Base-by-base conservation (phyloP, 805 yeast genomes). In the Barnettozyma populi region DNA sequence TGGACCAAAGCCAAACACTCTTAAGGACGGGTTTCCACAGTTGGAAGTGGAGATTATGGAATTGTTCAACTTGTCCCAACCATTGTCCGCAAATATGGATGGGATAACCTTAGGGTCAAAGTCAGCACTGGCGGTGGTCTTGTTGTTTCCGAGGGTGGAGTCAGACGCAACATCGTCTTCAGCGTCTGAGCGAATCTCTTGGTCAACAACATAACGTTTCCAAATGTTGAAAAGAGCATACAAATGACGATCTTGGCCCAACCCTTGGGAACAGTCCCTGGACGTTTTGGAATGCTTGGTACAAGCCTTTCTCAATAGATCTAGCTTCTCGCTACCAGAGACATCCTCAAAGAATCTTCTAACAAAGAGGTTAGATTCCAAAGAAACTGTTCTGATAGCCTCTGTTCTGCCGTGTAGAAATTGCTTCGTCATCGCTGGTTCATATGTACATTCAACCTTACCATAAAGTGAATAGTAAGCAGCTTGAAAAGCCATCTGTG, bases 371-470 rank as follows among this genome's bases (percentile, higher is more conserved):
- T 86, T 86, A 1, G 94, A 84, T 61, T 88, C 88, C 56, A 78
- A 73, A 7, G 92, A 81, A 5, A 90, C 97, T 0, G 95, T 78
- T 59, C 97, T 74, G 47, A 90, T 81, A 4, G 96, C 95, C 66
- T 90, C 97, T 1, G 97, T 90, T 64, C 97, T 77, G 10, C 97
- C 97, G 62, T 90, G 96, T 53, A 84, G 75, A 63, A 83, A 90
- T 50, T 72, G 72, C 65, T 90, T 90, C 4, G 97, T 90, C 97
- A 90, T 90, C 8, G 96, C 96, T 2, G 97, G 97, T 68, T 90
- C 97, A 64, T 90, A 90, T 6, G 96, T 88, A 54, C 95, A 86
- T 65, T 89, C 97, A 36, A 89, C 92, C 61, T 86, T 86, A 43
- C 97, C 97, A 62, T 90, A 90, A 35, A 90, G 73, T 0, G 96